A percentile compares a stretch with the other conserved stretches of the same genome.
These are phyloP conservation scores for Wallacemonas sp. DNA, from an alignment of 208 protist species.

Conservation along the genomic window DNA sequence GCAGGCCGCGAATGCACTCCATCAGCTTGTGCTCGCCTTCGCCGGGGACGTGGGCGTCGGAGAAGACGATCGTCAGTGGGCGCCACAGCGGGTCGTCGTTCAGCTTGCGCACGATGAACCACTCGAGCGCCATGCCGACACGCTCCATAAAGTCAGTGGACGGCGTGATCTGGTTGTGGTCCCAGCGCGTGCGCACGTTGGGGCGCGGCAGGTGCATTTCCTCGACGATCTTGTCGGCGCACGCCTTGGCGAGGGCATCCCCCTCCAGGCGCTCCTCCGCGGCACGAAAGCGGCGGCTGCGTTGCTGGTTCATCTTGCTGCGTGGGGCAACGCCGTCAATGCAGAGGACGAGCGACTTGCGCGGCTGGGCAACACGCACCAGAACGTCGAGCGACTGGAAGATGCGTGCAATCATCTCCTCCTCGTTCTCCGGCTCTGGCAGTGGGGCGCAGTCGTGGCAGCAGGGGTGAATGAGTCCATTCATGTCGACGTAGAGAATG, in stretches of 20 bases:
- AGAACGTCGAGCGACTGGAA: slow-evolving; percentile 98
- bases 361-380: slow-evolving; percentile 96
- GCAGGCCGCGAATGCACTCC: slow-evolving; percentile 91
- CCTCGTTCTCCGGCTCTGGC: slow-evolving; percentile 79
- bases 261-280: slow-evolving; percentile 91
- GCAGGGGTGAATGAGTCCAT: slow-evolving; percentile 99
- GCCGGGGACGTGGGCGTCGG: slow-evolving; percentile 96
- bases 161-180: slow-evolving; percentile 99
- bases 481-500: slow-evolving; percentile 99
- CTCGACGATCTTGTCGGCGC: slow-evolving; percentile 53
- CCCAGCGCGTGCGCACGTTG: slow-evolving; percentile 83
- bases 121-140: slow-evolving; percentile 90
- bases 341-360: slow-evolving; percentile 97
- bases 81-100: slow-evolving; percentile 94
- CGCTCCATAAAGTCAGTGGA: slow-evolving; percentile 99
- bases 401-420: slow-evolving; percentile 94
- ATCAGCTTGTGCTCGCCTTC: slow-evolving; percentile 98
- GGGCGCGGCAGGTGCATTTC: slow-evolving; percentile 65
- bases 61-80: slow-evolving; percentile 94
- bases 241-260: slow-evolving; percentile 62
- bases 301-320: slow-evolving; percentile 99
- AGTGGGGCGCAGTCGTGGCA: slow-evolving; percentile 96
- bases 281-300: slow-evolving; percentile 96
- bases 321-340: slow-evolving; percentile 98
- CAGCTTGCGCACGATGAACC: slow-evolving; percentile 95